Conservation (phyloP, 2,329 filamentous ascomycete species). For the Xylaria sp. region DNA sequence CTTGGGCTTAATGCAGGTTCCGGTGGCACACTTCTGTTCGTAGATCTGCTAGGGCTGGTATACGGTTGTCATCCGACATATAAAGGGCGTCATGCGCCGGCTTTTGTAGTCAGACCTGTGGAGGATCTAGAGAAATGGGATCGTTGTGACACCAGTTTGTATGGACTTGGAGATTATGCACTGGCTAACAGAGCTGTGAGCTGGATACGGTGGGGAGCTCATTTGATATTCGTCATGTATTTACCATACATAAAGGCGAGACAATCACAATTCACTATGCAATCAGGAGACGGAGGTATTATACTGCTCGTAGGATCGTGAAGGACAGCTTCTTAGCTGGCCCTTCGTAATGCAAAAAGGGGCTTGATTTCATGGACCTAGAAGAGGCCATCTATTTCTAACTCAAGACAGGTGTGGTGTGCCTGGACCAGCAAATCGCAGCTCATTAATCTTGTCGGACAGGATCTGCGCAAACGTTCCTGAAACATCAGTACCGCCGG, state of each 20-base stretch:
- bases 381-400: not conserved
- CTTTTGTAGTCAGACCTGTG: not conserved
- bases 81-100: not conserved
- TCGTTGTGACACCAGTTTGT: too few relatives aligned
- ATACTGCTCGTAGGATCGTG: not conserved
- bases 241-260: not conserved
- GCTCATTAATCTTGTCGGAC: constrained; percentile 17
- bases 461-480: constrained; percentile 16
- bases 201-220: too few relatives aligned
- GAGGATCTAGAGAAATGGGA: not conserved
- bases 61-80: not conserved
- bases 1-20: constrained; percentile 46
- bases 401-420: constrained; percentile 10
- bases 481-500: constrained; percentile 13
- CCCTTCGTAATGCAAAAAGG: not conserved
- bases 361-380: not conserved
- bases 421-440: constrained; percentile 7
- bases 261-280: not conserved
- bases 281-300: not conserved
- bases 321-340: not conserved
- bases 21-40: not conserved
- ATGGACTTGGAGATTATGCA: too few relatives aligned
- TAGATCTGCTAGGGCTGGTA: not conserved
- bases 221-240: not conserved
- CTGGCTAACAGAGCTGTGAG: too few relatives aligned